Percentiles rank a stretch among this genome's conserved stretches.
Conservation (phyloP, 116 monocot genomes). For the Papilionanthe hybrid region DNA sequence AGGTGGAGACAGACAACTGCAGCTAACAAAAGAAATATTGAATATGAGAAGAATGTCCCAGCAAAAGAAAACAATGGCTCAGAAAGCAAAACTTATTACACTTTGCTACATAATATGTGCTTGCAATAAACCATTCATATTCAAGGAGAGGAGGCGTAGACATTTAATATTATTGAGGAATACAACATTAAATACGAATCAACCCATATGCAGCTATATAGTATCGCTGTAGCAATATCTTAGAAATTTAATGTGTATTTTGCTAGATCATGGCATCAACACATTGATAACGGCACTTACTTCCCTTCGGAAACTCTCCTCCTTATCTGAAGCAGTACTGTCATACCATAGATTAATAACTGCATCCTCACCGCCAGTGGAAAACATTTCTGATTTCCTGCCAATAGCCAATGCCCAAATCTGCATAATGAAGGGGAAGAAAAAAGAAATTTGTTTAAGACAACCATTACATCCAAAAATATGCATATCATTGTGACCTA, state of each 20-base stretch:
- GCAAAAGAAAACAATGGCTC: conserved; percentile 1
- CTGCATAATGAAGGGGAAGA: conserved; percentile 32
- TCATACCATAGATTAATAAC: conserved; percentile 88
- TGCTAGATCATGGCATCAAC: neutral
- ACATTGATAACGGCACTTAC: conserved; percentile 24
- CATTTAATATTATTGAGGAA: neutral
- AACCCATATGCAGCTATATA: too few relatives aligned
- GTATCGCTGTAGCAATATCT: neutral
- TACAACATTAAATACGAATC: too few relatives aligned
- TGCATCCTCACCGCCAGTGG: conserved; percentile 89
- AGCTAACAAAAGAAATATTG: neutral
- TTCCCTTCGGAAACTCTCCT: conserved; percentile 74
- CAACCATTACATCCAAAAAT: neutral
- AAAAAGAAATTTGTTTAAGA: neutral
- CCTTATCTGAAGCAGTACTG: conserved; percentile 66
- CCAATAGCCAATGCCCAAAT: conserved; percentile 94
- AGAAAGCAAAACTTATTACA: neutral
- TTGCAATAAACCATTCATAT: neutral
- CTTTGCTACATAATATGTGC: neutral
- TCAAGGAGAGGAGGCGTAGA: neutral
- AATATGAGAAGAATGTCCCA: neutral
- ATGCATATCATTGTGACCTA: neutral
- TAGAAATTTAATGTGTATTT: neutral
- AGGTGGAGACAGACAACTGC: neutral
- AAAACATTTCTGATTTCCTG: conserved; percentile 87